These are phyloP conservation scores for Herpetospermum pedunculosum DNA, from an alignment of 306 rosid species.

Conservation along the genomic window DNA sequence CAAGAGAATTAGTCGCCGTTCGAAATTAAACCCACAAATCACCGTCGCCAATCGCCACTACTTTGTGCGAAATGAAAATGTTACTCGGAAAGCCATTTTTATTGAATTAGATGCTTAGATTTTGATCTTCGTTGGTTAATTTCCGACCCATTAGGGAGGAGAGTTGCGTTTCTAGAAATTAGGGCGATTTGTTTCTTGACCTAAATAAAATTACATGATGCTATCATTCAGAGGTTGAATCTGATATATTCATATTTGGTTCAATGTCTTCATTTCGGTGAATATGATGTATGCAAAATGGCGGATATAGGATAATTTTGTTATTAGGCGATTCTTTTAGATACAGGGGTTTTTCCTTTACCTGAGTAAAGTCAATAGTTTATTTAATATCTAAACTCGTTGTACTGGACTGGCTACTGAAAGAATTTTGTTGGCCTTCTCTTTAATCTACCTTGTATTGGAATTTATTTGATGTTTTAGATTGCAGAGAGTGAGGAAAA, in stretches of 20 bases:
- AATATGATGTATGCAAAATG: background rate
- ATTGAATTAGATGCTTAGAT: background rate
- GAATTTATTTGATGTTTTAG: slow-evolving; percentile 46
- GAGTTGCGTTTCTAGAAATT: background rate
- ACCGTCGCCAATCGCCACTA: background rate
- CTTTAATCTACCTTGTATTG: slow-evolving; percentile 8
- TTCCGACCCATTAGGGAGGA: background rate
- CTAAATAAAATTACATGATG: background rate
- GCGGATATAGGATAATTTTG: background rate
- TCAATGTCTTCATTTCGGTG: background rate
- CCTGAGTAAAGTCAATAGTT: background rate
- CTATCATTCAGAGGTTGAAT: background rate
- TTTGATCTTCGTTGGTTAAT: background rate
- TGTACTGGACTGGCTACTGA: background rate
- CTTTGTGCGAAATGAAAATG: background rate
- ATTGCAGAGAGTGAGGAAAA: slow-evolving; percentile 80
- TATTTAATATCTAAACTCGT: background rate
- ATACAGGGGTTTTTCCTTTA: background rate
- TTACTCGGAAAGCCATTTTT: background rate
- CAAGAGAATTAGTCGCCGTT: background rate
- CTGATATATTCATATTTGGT: background rate
- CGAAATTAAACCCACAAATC: background rate
- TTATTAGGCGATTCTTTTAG: background rate
- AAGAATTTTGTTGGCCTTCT: background rate
- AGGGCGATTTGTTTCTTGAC: background rate